These are phyloP conservation scores for Penstemon newberryi DNA, from an alignment of 257 asterid genomes.

Conservation along the genomic window DNA sequence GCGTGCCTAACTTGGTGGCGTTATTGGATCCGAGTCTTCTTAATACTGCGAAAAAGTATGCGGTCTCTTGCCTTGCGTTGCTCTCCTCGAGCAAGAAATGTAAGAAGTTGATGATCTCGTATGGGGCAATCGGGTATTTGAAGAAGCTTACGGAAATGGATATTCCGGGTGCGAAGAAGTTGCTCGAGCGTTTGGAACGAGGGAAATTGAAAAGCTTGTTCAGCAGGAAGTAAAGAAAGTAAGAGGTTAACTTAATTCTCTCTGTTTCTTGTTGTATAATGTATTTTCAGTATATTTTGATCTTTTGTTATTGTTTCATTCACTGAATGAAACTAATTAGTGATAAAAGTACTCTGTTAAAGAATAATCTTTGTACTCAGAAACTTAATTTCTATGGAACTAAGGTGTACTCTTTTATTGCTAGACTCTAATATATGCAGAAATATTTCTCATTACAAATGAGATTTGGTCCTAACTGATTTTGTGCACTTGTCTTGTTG, in stretches of 20 bases:
- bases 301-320: conserved; percentile 43
- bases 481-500: too few species aligned
- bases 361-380: conserved; percentile 30
- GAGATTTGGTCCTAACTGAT: too few species aligned
- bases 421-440: too few species aligned
- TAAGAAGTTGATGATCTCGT: conserved; percentile 79
- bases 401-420: too few species aligned
- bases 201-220: conserved; percentile 71
- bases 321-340: conserved; percentile 52
- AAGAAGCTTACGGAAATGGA: conserved; percentile 78
- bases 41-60: conserved; percentile 78
- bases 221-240: conserved; percentile 50
- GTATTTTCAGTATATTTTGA: conserved; percentile 25
- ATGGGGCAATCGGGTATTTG: conserved; percentile 86
- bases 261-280: conserved; percentile 34
- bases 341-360: conserved; percentile 21
- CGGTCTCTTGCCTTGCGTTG: conserved; percentile 59
- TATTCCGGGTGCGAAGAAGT: conserved; percentile 66
- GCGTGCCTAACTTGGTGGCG: conserved; percentile 80
- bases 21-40: conserved; percentile 77
- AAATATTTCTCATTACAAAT: too few species aligned
- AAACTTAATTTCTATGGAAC: not conserved
- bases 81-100: conserved; percentile 80
- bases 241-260: not conserved
- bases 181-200: conserved; percentile 69